phyloP scores from a whole-genome alignment of 306 rosid genomes.

The Rosa chinensis region DNA sequence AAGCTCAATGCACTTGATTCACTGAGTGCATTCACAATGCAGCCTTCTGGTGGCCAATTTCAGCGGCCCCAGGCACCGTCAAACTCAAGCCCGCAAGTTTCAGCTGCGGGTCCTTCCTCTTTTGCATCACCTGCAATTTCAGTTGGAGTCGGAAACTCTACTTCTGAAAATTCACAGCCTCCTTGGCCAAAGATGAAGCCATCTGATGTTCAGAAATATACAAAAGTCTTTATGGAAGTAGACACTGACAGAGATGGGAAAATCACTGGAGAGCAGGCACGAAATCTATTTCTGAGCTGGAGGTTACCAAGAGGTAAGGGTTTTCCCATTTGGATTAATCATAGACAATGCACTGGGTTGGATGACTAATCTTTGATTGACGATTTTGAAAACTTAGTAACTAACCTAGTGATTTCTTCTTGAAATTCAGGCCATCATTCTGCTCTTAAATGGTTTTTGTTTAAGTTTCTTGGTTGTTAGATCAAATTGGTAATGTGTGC shows the following conservation, averaged over 20 bases:
- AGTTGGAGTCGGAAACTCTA: conserved; percentile 55
- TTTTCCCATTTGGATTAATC: background rate
- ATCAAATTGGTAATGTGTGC: background rate
- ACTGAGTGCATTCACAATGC: conserved; percentile 57
- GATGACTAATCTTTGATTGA: background rate
- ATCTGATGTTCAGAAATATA: conserved; percentile 86
- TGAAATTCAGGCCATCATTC: background rate
- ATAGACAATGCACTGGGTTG: background rate
- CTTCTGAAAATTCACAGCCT: conserved; percentile 52
- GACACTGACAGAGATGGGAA: conserved; percentile 93
- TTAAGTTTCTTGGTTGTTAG: background rate
- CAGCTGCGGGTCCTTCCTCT: conserved; percentile 56
- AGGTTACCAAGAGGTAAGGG: conserved; percentile 87
- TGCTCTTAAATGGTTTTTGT: background rate
- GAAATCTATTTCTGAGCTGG: conserved; percentile 94
- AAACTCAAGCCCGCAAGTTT: conserved; percentile 52
- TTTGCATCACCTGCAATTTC: conserved; percentile 53
- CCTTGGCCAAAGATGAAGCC: conserved; percentile 98
- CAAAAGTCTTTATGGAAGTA: conserved; percentile 85
- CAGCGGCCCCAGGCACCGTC: conserved; percentile 51
- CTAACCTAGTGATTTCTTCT: background rate
- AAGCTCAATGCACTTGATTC: conserved; percentile 62
- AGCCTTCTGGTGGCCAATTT: conserved; percentile 48
- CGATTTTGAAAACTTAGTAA: background rate
- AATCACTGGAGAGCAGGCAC: conserved; percentile 95